Evolutionary conservation across 2,329 filamentous ascomycete genomes (phyloP), one percentile per base, ranked within the genome.

Genomic region (Byssothecium circinans): DNA sequence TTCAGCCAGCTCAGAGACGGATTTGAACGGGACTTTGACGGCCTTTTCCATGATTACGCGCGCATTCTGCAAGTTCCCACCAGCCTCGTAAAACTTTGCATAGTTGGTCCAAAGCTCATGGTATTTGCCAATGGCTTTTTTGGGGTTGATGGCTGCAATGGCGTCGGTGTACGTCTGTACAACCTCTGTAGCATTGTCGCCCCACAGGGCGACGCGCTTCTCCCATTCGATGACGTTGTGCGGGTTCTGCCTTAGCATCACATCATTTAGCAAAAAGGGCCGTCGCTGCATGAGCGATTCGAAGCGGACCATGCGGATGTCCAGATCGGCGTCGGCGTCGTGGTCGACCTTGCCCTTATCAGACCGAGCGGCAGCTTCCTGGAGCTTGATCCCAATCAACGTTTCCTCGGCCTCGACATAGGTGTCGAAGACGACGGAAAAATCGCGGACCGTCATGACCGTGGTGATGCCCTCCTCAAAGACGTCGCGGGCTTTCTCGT

Each of bases 361-460:
- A n/a, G 89, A 85, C 35, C 91, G 86, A 40, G 76, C 74, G 6
- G 90, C 87, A 1, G 91, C 91, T 44, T 88, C 82, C 61, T 97
- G 91, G 85, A 99, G 95, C 60, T 97, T 78, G 39, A 86, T 86
- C 12, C 89, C 87, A 55, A 97, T 96, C 58, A 97, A 87, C 0
- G 91, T 92, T 74, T 99, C 95, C 70, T 99, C 94, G 53, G 96
- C 96, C 71, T 99, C 94, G 25, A 89, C 86, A 65, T 97, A 99
- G 0, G 91, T 88, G 71, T 99, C 94, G 61, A 99, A 99, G 37
- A 97, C 87, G 45, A 97, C 82, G 1, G 91, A 95, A 66, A 99
- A 99, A 73, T 99, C 94, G 46, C 94, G 86, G 36, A 99, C 91
- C 2, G 94, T 99, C 92, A 97, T 97, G 54, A 96, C 95, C 1